Evolutionary conservation across 2,329 filamentous ascomycete species (phyloP), one percentile per base, ranked within the genome.

Genomic region (Trichophyton rubrum): DNA sequence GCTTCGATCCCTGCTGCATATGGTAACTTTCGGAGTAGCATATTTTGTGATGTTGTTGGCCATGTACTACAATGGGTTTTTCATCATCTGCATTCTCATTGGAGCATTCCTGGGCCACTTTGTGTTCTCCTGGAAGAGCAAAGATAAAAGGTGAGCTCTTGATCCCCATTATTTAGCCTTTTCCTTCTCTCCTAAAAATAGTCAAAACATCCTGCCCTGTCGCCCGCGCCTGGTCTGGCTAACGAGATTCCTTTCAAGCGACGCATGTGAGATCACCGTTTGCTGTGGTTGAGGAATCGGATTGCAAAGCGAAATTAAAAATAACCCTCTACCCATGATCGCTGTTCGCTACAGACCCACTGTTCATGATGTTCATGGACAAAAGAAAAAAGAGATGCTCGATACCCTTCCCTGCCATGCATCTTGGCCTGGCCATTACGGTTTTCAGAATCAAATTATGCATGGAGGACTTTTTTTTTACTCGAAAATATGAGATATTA

Each of bases 21-120:
- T 85, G 74, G 60, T 83, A 3, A 86, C 88, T 65, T 89, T 92
- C 67, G 84, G 83, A 0, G 80, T 90, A 1, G 88, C 87, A 1
- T 93, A 92, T 70, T 84, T 92, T 66, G 73, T 92, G 67, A 92
- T 93, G 89, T 74, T 79, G 60, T 68, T 85, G 27, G 80, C 82
- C 20, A 85, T 85, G 82, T 84, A 84, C 64, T 85, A 79, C 71
- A 85, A 85, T 62, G 81, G 85, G 8, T 93, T 89, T 72, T 80
- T 93, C 64, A 88, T 93, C 71, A 85, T 92, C 62, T 89, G 84
- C 66, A 89, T 93, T 70, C 82, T 92, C 64, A 81, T 92, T 60
- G 89, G 89, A 1, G 83, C 86, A 0, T 89, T 83, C 64, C 61
- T 91, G 3, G 89, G 89, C 15, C 79, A 81, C 11, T 89, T 90